Conservation (phyloP, 2,329 filamentous ascomycete species). For the Corinectria fuckeliana region DNA sequence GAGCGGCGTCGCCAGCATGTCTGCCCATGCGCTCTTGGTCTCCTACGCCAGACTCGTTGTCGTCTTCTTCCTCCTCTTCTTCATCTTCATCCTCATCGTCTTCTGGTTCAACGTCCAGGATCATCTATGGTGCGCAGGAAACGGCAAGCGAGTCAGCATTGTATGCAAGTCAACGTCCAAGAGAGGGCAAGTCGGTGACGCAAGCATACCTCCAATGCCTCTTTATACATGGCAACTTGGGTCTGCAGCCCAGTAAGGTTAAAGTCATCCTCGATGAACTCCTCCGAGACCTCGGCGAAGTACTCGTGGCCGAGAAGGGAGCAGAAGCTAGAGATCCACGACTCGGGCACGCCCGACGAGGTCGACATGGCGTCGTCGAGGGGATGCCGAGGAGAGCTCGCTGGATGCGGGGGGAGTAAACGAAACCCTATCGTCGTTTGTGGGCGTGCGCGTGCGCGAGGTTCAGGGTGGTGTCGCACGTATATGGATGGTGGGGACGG, state of each 20-base stretch:
- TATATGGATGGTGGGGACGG: constrained; percentile 10
- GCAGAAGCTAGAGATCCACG: constrained; percentile 98
- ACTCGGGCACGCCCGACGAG: constrained; percentile 73
- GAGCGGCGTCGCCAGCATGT: constrained; percentile 59
- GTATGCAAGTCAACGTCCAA: not conserved
- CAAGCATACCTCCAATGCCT: constrained; percentile 78
- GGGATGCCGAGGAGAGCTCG: not conserved
- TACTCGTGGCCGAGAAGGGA: constrained; percentile 96
- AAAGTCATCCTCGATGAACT: constrained; percentile 99
- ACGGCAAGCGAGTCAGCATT: constrained; percentile 10
- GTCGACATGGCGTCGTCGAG: constrained; percentile 57
- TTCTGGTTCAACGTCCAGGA: constrained; percentile 96
- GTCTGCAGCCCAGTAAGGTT: constrained; percentile 94
- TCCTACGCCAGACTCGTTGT: constrained; percentile 67
- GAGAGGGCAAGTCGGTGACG: not conserved
- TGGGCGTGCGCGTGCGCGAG: constrained; percentile 16
- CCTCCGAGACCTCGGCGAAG: constrained; percentile 97
- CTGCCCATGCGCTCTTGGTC: constrained; percentile 62
- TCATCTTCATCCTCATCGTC: constrained; percentile 89
- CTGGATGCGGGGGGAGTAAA: constrained; percentile 19
- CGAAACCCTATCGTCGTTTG: too few relatives aligned
- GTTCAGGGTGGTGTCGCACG: not conserved
- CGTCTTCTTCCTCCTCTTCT: constrained; percentile 77
- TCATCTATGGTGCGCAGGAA: constrained; percentile 68
- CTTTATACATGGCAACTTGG: constrained; percentile 98